Evolutionary conservation across 148 eudicot species (phyloP), one percentile per base, ranked within the genome.

Genomic region (Persicaria maculosa): DNA sequence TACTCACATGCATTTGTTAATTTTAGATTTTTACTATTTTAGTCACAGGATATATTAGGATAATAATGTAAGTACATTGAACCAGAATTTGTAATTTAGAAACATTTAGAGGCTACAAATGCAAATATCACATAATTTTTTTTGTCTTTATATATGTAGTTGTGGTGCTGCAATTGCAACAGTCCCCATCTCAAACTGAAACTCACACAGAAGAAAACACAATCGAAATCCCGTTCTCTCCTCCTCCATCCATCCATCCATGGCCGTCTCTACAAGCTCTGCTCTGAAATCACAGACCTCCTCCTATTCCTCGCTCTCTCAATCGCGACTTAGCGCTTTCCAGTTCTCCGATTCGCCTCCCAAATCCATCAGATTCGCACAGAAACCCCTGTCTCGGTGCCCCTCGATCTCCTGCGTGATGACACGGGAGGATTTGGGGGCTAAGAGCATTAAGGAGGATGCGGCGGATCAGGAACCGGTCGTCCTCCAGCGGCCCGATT

Each of bases 401-500:
- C 70, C 50, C 65, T 70, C 90, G 0, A 79, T 93, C 72, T 68
- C 72, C 55, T 84, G 91, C 72, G 81, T 74, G 3, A 76, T 86
- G 74, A 77, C 86, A 6, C 74, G 73, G 11, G 78, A 84, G 36
- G n/a, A 76, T 9, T 47, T 58, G 5, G 44, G 64, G 6, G 46
- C 59, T 12, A 57, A 44, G 68, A 74, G 68, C n/a, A 64, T 74
- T 70, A 74, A 70, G 48, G 73, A 69, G 1, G 80, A 74, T 69
- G 68, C 76, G 16, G 15, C 53, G 4, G 71, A 75, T 12, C 76
- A 76, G 82, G 78, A 50, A 36, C 48, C 76, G 71, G 54, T 69
- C 3, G 36, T 40, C 54, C 81, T 71, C 31, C 81, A 46, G 43
- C 77, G 96, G 1, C 99, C 99, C 1, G 99, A 95, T 72, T 84